These are phyloP conservation scores for Arthrocladium fulminans DNA, from an alignment of 2,329 filamentous ascomycete genomes.

Conservation along the genomic window DNA sequence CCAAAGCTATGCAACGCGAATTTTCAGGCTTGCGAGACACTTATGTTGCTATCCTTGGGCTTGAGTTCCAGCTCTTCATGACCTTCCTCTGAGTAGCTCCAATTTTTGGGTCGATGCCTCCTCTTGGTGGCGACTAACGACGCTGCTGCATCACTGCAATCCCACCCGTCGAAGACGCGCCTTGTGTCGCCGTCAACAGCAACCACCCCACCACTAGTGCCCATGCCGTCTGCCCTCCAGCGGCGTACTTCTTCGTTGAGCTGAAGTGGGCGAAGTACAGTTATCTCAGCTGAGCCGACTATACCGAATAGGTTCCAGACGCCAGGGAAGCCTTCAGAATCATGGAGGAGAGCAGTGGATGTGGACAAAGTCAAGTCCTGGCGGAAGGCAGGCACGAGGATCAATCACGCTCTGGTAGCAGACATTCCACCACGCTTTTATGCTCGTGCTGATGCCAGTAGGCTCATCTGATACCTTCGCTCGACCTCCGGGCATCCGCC, in stretches of 20 bases:
- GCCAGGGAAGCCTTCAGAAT: too few species aligned
- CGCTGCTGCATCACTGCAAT: not conserved
- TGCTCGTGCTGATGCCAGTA: not conserved
- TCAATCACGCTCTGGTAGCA: not conserved
- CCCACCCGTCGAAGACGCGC: not conserved
- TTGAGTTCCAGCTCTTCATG: too few species aligned
- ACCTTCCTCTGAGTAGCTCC: too few species aligned
- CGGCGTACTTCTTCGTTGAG: not conserved
- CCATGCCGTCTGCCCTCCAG: not conserved
- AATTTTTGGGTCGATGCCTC: too few species aligned
- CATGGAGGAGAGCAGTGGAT: not conserved
- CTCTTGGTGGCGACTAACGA: too few species aligned
- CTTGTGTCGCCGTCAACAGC: not conserved
- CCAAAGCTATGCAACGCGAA: too few species aligned
- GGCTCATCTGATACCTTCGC: slow-evolving; percentile 1
- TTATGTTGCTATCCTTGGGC: too few species aligned
- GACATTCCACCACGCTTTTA: not conserved
- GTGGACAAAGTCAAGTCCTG: not conserved
- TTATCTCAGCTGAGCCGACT: too few species aligned
- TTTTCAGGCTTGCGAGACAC: too few species aligned
- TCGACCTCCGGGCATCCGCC: slow-evolving; percentile 11
- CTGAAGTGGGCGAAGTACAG: not conserved
- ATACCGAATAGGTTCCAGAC: too few species aligned
- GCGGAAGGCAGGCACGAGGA: not conserved
- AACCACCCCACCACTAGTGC: not conserved